These are phyloP conservation scores for Tritrichomonas foetus DNA, from an alignment of 208 protist species.

Conservation along the genomic window DNA sequence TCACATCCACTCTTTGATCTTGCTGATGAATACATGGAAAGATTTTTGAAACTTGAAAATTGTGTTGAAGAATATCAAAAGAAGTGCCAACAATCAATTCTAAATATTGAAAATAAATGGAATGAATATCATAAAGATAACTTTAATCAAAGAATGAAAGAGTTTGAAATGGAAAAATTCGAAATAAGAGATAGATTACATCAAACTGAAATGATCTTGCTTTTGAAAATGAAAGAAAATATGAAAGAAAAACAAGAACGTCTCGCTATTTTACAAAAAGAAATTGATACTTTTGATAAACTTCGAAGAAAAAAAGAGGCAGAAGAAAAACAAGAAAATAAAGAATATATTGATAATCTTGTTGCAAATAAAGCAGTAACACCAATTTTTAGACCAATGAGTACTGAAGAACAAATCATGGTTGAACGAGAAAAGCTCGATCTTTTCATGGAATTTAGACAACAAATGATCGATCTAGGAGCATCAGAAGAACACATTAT, in stretches of 20 bases:
- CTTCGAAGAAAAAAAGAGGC: not conserved
- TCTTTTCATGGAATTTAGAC: not conserved
- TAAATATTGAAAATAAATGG: not conserved
- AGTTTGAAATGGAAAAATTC: not conserved
- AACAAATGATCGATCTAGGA: conserved; percentile 4
- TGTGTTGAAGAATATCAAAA: not conserved
- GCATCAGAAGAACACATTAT: conserved; percentile 7
- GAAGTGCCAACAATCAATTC: not conserved
- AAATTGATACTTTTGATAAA: not conserved
- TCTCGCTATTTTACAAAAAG: not conserved
- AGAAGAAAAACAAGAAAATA: conserved; percentile 1
- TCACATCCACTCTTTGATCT: conserved; percentile 17
- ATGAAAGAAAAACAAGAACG: not conserved
- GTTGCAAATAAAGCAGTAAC: not conserved
- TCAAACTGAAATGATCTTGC: not conserved
- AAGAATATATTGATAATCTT: not conserved
- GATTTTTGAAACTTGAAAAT: not conserved
- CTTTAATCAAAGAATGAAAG: not conserved
- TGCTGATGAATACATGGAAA: not conserved
- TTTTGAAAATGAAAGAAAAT: not conserved
- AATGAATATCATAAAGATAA: not conserved
- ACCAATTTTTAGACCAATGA: conserved; percentile 2
- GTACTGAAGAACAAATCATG: not conserved
- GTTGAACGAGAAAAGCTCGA: conserved; percentile 15
- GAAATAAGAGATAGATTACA: not conserved